phyloP scores from a whole-genome alignment of 768 basidiomycete species.

The Calocybe gangraenosa region DNA sequence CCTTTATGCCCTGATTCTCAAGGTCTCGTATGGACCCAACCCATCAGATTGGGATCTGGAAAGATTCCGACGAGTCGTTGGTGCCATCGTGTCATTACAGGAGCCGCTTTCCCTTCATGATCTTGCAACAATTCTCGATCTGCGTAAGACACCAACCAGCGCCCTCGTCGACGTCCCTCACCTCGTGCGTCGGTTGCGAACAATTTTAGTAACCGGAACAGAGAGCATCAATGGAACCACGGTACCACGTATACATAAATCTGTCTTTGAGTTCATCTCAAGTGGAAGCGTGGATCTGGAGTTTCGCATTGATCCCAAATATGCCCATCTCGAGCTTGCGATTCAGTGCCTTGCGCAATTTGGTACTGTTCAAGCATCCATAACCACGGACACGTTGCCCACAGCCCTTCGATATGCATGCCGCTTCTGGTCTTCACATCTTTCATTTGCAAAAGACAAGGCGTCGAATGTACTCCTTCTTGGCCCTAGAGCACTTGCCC shows the following conservation, averaged over 20 bases:
- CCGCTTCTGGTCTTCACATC: not conserved
- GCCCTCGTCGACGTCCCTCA: conserved; percentile 8
- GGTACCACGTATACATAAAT: conserved; percentile 15
- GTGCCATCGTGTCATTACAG: conserved; percentile 7
- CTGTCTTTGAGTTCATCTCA: conserved; percentile 15
- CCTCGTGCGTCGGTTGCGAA: conserved; percentile 13
- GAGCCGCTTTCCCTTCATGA: conserved; percentile 10
- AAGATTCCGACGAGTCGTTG: conserved; percentile 13
- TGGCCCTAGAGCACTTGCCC: not conserved
- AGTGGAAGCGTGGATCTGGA: conserved; percentile 1
- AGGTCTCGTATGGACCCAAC: not conserved
- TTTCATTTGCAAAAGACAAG: not conserved
- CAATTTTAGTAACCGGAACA: conserved; percentile 12
- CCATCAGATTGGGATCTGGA: conserved; percentile 13
- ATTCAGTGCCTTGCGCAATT: conserved; percentile 3
- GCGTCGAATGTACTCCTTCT: not conserved
- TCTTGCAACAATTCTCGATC: conserved; percentile 3
- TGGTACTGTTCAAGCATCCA: not conserved
- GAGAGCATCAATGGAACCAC: conserved; percentile 7
- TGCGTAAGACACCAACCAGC: not conserved
- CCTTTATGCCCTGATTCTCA: conserved; percentile 14
- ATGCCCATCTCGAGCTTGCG: conserved; percentile 2
- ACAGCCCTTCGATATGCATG: not conserved
- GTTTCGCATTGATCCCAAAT: not conserved
- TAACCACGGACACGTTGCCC: not conserved